Percentiles rank a stretch among this genome's conserved stretches.
These are phyloP conservation scores for Haplosporangium gracile DNA, from an alignment of 192 early-diverging fungal genomes.

Conservation along the genomic window DNA sequence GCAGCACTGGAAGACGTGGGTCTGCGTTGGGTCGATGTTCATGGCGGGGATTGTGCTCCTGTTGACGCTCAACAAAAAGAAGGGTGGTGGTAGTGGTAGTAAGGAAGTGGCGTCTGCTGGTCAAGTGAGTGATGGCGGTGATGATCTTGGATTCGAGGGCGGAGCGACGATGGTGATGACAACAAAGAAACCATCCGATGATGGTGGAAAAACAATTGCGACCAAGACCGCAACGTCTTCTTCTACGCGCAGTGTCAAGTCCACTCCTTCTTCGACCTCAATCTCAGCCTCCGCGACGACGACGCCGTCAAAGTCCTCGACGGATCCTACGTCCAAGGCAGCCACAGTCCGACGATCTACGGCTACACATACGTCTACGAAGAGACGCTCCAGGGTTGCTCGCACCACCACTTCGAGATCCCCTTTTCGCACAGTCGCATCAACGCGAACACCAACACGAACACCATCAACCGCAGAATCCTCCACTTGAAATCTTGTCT, in stretches of 20 bases:
- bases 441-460: neutral
- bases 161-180: neutral
- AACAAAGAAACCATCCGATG: neutral
- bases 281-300: neutral
- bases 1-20: constrained; percentile 9
- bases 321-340: neutral
- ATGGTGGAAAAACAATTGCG: neutral
- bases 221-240: neutral
- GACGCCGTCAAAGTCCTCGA: neutral
- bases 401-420: neutral
- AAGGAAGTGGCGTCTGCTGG: neutral
- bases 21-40: neutral
- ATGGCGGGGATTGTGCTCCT: neutral
- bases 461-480: neutral
- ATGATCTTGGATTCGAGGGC: neutral
- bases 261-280: neutral
- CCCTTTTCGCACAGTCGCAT: neutral
- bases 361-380: neutral
- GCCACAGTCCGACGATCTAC: neutral
- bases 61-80: neutral
- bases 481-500: neutral
- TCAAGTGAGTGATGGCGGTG: neutral
- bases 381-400: neutral
- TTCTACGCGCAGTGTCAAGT: neutral
- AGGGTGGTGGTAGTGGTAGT: neutral